Evolutionary conservation across 495 filamentous ascomycete species (phyloP).

Genomic region (Hypomontagnella monticulosa): DNA sequence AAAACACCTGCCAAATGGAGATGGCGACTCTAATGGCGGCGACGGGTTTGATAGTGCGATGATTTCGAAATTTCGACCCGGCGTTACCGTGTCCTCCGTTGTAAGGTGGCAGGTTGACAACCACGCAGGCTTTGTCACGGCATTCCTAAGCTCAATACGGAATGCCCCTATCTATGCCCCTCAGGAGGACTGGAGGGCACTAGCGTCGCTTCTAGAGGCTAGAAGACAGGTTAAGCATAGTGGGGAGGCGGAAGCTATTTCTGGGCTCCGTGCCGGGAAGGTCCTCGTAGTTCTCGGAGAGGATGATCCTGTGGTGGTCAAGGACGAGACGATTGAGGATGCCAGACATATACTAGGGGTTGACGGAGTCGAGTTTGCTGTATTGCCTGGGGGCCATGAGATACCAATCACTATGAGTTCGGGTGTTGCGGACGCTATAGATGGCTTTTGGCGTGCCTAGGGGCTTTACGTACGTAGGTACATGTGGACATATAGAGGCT

Average conservation of each 20-base stretch:
- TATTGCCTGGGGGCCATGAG: conserved; percentile 61
- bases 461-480: background rate
- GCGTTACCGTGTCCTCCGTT: conserved; percentile 48
- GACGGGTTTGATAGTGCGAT: conserved; percentile 52
- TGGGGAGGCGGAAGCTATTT: conserved; percentile 7
- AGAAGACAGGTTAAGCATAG: conserved; percentile 40
- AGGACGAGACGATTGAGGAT: conserved; percentile 63
- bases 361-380: conserved; percentile 56
- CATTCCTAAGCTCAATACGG: conserved; percentile 61
- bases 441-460: conserved; percentile 49
- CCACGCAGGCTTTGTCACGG: conserved; percentile 63
- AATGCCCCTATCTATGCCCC: conserved; percentile 60
- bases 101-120: conserved; percentile 63
- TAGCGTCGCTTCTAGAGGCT: conserved; percentile 62
- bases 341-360: conserved; percentile 52
- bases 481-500: background rate
- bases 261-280: conserved; percentile 59
- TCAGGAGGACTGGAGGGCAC: conserved; percentile 64
- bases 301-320: conserved; percentile 63
- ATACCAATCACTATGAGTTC: conserved; percentile 56
- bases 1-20: conserved; percentile 41
- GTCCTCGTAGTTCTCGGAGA: conserved; percentile 61
- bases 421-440: conserved; percentile 53
- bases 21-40: conserved; percentile 51
- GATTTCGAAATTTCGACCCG: conserved; percentile 50